A percentile compares a stretch with the other conserved stretches of the same genome.
Conservation (phyloP, 2,329 filamentous ascomycete genomes). For the Penicillium sp. region DNA sequence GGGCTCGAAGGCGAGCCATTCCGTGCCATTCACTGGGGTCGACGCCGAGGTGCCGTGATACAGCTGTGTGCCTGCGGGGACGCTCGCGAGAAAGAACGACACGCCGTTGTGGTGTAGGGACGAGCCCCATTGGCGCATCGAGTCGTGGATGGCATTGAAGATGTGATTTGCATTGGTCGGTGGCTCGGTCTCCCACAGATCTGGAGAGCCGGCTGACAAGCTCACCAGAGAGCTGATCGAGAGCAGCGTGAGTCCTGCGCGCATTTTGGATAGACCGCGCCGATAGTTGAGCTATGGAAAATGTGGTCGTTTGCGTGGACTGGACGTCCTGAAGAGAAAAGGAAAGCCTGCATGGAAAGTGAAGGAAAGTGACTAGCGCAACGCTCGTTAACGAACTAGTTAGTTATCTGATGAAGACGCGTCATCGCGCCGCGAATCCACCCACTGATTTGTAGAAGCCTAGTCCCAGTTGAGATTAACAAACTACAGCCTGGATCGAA, state of each 20-base stretch:
- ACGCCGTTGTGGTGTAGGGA: conserved; percentile 73
- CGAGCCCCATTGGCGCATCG: conserved; percentile 71
- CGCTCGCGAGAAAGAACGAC: conserved; percentile 63
- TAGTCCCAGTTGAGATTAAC: too few species aligned
- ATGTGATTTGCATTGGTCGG: conserved; percentile 56
- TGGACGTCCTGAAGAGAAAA: too few species aligned
- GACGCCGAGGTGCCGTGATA: conserved; percentile 61
- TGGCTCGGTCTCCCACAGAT: conserved; percentile 34
- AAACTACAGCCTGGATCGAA: too few species aligned
- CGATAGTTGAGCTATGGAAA: too few species aligned
- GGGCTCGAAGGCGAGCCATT: conserved; percentile 75
- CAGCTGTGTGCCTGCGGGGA: conserved; percentile 63
- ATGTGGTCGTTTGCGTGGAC: too few species aligned
- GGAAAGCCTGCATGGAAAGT: too few species aligned
- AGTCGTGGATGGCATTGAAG: conserved; percentile 70
- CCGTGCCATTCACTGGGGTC: conserved; percentile 52
- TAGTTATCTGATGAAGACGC: conserved; percentile 3
- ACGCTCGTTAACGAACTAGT: too few species aligned
- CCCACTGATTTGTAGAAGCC: too few species aligned
- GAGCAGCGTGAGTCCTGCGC: conserved; percentile 7
- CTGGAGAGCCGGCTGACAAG: conserved; percentile 6
- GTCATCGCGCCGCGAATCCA: conserved; percentile 2
- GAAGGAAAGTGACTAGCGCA: too few species aligned
- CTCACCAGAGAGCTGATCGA: conserved; percentile 10
- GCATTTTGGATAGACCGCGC: conserved; percentile 14